Percentiles rank a stretch among this genome's conserved stretches.
These are phyloP conservation scores for Corynascus novoguineensis DNA, from an alignment of 495 filamentous ascomycete species.

Conservation along the genomic window DNA sequence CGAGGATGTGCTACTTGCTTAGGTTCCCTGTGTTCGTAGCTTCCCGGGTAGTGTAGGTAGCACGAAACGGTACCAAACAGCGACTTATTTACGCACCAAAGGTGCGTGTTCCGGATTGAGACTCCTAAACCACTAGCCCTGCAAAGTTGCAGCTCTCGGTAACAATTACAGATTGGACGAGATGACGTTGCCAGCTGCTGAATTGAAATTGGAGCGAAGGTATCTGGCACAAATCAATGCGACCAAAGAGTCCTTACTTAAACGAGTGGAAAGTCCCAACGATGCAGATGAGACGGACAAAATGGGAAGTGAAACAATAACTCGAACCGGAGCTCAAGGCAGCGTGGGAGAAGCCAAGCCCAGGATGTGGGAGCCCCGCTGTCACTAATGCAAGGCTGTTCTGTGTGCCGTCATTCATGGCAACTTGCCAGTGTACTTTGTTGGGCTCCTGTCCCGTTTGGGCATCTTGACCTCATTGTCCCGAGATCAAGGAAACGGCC, in stretches of 20 bases:
- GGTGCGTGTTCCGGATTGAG: not conserved
- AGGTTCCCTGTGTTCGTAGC: not conserved
- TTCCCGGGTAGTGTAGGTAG: not conserved
- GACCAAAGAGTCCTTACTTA: not conserved
- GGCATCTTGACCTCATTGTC: not conserved
- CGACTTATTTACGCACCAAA: not conserved
- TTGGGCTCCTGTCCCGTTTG: not conserved
- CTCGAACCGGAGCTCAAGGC: not conserved
- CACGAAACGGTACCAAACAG: not conserved
- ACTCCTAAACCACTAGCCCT: not conserved
- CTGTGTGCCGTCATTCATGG: conserved; percentile 6
- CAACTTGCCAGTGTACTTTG: not conserved
- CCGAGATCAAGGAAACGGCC: not conserved
- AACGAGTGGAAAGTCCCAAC: no score
- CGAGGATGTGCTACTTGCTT: no score
- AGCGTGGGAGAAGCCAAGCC: not conserved
- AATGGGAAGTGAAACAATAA: conserved; percentile 3
- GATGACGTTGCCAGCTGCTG: conserved; percentile 2
- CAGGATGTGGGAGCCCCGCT: not conserved
- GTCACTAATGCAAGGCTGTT: conserved; percentile 8
- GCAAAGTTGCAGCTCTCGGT: not conserved
- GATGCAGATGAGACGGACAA: no score
- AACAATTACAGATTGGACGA: not conserved
- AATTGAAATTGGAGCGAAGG: no score
- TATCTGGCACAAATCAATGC: not conserved